Percentiles rank a stretch among this genome's conserved stretches.
Conservation (phyloP, 371 early-diverging fungal genomes). For the Phascolomyces articulosus region DNA sequence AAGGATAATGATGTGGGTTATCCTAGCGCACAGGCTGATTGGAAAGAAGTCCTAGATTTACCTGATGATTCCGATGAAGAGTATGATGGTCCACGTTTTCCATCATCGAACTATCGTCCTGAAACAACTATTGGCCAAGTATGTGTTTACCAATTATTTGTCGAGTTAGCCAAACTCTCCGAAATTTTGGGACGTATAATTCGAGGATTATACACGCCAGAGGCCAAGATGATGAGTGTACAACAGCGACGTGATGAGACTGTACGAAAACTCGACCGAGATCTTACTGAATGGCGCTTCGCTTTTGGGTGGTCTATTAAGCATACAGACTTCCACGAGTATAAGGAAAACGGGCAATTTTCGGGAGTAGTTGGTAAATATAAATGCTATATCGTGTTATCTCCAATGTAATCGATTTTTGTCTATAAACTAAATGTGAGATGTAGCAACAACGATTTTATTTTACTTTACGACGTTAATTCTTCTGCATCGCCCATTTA, state of each 20-base stretch:
- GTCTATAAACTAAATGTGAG: too few species aligned
- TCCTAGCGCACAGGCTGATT: slow-evolving; percentile 37
- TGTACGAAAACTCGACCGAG: slow-evolving; percentile 44
- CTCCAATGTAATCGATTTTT: not conserved
- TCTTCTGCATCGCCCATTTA: slow-evolving; percentile 52
- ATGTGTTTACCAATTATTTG: slow-evolving; percentile 40
- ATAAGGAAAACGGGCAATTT: slow-evolving; percentile 39
- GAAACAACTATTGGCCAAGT: slow-evolving; percentile 26
- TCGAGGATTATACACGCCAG: slow-evolving; percentile 49
- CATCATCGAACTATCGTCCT: slow-evolving; percentile 38
- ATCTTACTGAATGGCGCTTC: slow-evolving; percentile 50
- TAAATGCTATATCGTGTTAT: not conserved
- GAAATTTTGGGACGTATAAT: slow-evolving; percentile 46
- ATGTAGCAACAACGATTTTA: slow-evolving; percentile 37
- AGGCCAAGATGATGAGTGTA: slow-evolving; percentile 38
- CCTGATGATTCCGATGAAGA: slow-evolving; percentile 25
- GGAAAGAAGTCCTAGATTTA: slow-evolving; percentile 45
- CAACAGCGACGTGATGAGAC: slow-evolving; percentile 46
- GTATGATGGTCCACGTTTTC: slow-evolving; percentile 28
- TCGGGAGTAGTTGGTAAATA: slow-evolving; percentile 45
- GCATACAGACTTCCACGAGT: slow-evolving; percentile 33
- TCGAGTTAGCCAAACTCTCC: slow-evolving; percentile 46
- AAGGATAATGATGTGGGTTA: slow-evolving; percentile 48
- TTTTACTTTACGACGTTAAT: slow-evolving; percentile 47
- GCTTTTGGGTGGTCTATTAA: slow-evolving; percentile 42